These are phyloP conservation scores for Penicillium longicatenatum DNA, from an alignment of 495 filamentous ascomycete genomes.

Conservation along the genomic window DNA sequence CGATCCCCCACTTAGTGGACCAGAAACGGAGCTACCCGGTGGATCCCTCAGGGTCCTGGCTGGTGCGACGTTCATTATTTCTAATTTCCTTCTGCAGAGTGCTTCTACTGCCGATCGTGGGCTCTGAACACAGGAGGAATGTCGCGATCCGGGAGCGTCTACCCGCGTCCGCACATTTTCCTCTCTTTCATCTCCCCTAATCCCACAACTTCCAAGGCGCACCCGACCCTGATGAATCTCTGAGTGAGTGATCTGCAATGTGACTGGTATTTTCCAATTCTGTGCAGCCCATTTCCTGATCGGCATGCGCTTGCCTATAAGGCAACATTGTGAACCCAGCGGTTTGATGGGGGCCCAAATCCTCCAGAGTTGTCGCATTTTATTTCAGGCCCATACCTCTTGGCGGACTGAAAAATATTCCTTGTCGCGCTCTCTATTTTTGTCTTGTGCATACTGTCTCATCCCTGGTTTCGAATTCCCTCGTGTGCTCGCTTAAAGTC, in stretches of 20 bases:
- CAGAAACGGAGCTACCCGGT: background rate
- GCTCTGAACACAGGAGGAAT: background rate
- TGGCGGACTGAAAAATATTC: slow-evolving; percentile 9
- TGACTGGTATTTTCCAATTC: background rate
- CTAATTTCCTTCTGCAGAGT: background rate
- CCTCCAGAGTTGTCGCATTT: slow-evolving; percentile 8
- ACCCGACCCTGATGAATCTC: background rate
- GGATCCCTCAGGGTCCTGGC: slow-evolving; percentile 1
- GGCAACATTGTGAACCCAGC: slow-evolving; percentile 6
- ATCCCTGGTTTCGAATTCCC: background rate
- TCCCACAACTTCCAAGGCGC: background rate
- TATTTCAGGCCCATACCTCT: slow-evolving; percentile 16
- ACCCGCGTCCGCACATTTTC: slow-evolving; percentile 5
- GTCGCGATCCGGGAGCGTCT: slow-evolving; percentile 13
- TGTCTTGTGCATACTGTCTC: background rate
- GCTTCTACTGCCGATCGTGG: background rate
- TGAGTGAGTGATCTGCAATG: slow-evolving; percentile 1
- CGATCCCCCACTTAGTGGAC: slow-evolving; percentile 6
- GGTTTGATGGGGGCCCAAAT: background rate
- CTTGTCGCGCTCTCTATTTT: slow-evolving; percentile 1
- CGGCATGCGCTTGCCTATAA: background rate
- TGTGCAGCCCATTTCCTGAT: slow-evolving; percentile 8
- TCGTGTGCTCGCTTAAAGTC: background rate
- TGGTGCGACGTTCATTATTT: background rate
- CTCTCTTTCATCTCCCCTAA: background rate